phyloP scores from a whole-genome alignment of 1,284 basidiomycete genomes.

The Leccinum pachyderme region DNA sequence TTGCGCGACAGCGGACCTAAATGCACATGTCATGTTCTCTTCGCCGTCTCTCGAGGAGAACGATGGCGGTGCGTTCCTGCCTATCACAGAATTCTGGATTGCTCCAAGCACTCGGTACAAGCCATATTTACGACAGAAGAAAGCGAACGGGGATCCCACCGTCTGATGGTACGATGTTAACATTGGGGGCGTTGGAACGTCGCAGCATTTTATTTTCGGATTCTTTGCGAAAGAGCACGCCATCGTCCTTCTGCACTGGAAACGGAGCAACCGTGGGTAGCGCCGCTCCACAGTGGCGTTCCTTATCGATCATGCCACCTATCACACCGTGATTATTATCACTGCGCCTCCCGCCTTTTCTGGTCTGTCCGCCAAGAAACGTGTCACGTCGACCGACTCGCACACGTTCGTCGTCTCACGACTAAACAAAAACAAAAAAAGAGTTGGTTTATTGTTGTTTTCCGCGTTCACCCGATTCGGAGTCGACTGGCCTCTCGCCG shows the following conservation, averaged over 20 bases:
- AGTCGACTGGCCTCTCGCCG: not conserved
- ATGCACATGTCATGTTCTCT: not conserved
- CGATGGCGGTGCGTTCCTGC: not conserved
- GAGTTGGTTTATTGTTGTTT: not conserved
- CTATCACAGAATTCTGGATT: not conserved
- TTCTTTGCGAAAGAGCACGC: not conserved
- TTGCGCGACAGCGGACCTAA: not conserved
- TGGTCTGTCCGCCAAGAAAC: conserved; percentile 14
- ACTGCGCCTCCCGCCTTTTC: not conserved
- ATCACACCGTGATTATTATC: not conserved
- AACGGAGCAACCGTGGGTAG: not conserved
- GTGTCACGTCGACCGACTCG: conserved; percentile 22
- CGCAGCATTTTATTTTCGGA: conserved; percentile 1
- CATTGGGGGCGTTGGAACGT: not conserved
- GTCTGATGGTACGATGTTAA: not conserved
- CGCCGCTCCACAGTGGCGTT: not conserved
- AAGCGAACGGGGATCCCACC: not conserved
- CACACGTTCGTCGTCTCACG: not conserved
- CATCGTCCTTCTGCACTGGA: not conserved
- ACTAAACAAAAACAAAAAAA: not conserved
- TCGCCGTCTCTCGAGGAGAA: not conserved
- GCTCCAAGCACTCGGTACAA: not conserved
- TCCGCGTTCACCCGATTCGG: not conserved
- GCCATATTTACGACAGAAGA: not conserved
- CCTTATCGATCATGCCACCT: not conserved